These are phyloP conservation scores for Begonia fuchsioides DNA, from an alignment of 306 rosid genomes.

Conservation along the genomic window DNA sequence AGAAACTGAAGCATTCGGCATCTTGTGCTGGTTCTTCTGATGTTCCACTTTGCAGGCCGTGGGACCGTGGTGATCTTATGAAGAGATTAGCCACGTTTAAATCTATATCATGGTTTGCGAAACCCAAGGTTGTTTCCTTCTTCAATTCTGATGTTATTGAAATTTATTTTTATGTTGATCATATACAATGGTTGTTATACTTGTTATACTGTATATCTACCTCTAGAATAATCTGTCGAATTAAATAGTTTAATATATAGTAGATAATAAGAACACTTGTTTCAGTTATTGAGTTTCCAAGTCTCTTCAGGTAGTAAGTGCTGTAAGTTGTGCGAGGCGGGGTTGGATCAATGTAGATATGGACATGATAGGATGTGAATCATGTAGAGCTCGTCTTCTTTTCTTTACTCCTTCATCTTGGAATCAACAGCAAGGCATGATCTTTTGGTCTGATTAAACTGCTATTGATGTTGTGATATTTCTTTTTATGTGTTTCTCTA, in stretches of 20 bases:
- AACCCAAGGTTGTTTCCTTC: conserved; percentile 51
- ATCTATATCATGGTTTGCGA: conserved; percentile 96
- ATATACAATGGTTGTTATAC: too few relatives aligned
- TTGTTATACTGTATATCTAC: too few relatives aligned
- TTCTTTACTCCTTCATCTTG: conserved; percentile 78
- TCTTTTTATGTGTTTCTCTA: conserved; percentile 11
- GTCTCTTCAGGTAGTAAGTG: conserved; percentile 52
- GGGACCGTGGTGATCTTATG: conserved; percentile 83
- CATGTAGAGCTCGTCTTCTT: conserved; percentile 68
- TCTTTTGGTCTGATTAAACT: neutral
- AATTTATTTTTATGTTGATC: neutral
- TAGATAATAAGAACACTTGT: neutral
- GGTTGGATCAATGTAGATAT: conserved; percentile 84
- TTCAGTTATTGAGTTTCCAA: conserved; percentile 4
- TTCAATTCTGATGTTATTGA: neutral
- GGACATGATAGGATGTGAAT: conserved; percentile 73
- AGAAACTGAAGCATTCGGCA: conserved; percentile 21
- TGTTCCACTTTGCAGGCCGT: conserved; percentile 60
- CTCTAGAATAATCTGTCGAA: too few relatives aligned
- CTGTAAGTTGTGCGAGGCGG: conserved; percentile 87
- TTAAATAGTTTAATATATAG: neutral
- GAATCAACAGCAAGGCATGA: conserved; percentile 76
- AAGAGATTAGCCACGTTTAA: conserved; percentile 73
- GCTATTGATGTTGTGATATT: neutral
- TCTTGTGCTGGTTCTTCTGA: conserved; percentile 12